Conservation (phyloP, 805 yeast species). For the Saccharomycopsis babjevae region DNA sequence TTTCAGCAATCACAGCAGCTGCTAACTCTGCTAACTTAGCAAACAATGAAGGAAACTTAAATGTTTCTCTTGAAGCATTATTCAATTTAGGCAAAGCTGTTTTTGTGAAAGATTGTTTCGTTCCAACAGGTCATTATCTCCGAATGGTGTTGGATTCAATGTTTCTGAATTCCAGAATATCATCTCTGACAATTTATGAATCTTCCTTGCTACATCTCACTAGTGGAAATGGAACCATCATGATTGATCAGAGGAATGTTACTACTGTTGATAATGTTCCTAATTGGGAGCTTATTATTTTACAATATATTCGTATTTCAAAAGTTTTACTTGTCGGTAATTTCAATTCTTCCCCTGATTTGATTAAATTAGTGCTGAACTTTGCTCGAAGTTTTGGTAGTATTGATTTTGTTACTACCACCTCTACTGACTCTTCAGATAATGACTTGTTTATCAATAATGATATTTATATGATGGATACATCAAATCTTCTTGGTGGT, state of each 20-base stretch:
- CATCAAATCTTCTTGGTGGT: slow-evolving; percentile 4
- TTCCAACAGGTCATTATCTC: slow-evolving; percentile 71
- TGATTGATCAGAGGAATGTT: slow-evolving; percentile 17
- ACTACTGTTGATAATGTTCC: slow-evolving; percentile 17
- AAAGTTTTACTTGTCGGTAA: slow-evolving; percentile 14
- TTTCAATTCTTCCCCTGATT: slow-evolving; percentile 16
- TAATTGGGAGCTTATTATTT: slow-evolving; percentile 18
- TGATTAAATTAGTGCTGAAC: slow-evolving; percentile 15
- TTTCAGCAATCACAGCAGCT: background rate
- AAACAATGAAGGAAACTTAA: slow-evolving; percentile 5
- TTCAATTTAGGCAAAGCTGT: slow-evolving; percentile 74
- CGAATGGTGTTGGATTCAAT: slow-evolving; percentile 72
- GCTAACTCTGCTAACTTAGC: background rate
- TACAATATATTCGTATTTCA: slow-evolving; percentile 16
- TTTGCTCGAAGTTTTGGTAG: slow-evolving; percentile 18
- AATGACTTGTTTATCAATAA: slow-evolving; percentile 1
- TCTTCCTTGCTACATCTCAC: slow-evolving; percentile 14
- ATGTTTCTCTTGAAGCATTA: slow-evolving; percentile 52
- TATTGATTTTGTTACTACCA: slow-evolving; percentile 14
- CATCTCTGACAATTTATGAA: slow-evolving; percentile 39
- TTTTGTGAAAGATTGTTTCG: slow-evolving; percentile 72
- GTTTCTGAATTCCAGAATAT: slow-evolving; percentile 49
- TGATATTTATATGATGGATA: slow-evolving; percentile 7
- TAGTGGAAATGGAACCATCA: slow-evolving; percentile 17
- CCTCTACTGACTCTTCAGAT: background rate